phyloP scores from a whole-genome alignment of 2,329 filamentous ascomycete species.

The Xylaria sp. region DNA sequence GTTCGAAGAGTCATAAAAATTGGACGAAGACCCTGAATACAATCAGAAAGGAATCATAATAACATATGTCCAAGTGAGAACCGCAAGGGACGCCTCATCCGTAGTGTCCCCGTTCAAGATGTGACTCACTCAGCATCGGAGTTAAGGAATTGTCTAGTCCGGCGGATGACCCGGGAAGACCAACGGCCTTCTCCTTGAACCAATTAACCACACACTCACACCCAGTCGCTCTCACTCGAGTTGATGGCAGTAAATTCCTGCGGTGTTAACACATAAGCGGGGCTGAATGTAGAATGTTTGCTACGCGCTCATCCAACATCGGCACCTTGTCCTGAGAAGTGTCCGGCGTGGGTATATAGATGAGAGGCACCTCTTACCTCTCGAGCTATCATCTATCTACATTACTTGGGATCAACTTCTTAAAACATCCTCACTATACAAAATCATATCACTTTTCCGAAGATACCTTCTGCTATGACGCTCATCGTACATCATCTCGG shows the following conservation, averaged over 20 bases:
- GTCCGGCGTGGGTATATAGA: background rate
- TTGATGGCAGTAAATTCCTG: too few species aligned
- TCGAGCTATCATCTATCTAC: background rate
- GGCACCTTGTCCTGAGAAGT: background rate
- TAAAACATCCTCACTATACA: background rate
- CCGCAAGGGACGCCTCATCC: too few species aligned
- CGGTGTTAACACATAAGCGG: too few species aligned
- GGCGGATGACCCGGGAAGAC: background rate
- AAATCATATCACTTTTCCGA: background rate
- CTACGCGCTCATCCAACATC: too few species aligned
- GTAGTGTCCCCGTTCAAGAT: background rate
- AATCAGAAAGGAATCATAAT: too few species aligned
- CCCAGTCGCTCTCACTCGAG: too few species aligned
- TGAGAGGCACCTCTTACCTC: background rate
- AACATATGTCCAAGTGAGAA: too few species aligned
- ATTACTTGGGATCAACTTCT: background rate
- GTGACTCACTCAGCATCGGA: background rate
- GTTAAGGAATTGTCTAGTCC: background rate
- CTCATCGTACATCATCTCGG: slow-evolving; percentile 29
- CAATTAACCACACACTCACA: too few species aligned
- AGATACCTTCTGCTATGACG: slow-evolving; percentile 13
- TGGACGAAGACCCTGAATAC: too few species aligned
- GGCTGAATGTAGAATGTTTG: too few species aligned
- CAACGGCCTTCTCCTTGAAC: too few species aligned
- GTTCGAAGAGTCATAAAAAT: too few species aligned